Evolutionary conservation across 768 basidiomycete species (phyloP).

Genomic region (Mycena galopus): DNA sequence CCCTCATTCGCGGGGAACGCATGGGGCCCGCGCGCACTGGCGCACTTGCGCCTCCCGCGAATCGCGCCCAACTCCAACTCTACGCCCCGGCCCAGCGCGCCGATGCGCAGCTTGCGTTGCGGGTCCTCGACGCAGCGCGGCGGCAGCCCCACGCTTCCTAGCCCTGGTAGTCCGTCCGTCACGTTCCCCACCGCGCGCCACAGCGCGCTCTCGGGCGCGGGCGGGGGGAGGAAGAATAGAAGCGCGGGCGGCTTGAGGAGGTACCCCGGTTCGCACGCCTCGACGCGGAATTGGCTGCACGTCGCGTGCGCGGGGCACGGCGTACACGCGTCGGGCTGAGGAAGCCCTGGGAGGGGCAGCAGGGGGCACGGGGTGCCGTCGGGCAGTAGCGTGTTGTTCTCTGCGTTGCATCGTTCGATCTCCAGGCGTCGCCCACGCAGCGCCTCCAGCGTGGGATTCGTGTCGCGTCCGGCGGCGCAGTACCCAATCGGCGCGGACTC

Average conservation of each 20-base stretch:
- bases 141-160: constrained; percentile 84
- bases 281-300: constrained; percentile 68
- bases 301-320: constrained; percentile 79
- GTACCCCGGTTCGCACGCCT: constrained; percentile 74
- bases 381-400: constrained; percentile 62
- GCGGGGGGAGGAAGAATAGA: constrained; percentile 58
- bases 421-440: constrained; percentile 60
- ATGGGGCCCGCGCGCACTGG: constrained; percentile 46
- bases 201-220: constrained; percentile 46
- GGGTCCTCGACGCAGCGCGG: constrained; percentile 86
- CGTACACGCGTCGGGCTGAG: constrained; percentile 74
- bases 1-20: constrained; percentile 62
- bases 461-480: constrained; percentile 74
- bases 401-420: constrained; percentile 67
- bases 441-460: constrained; percentile 68
- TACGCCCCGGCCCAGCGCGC: constrained; percentile 78
- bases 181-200: constrained; percentile 62
- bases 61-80: constrained; percentile 74
- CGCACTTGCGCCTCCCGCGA: constrained; percentile 75
- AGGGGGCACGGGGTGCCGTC: constrained; percentile 64
- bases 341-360: constrained; percentile 63
- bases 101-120: constrained; percentile 78
- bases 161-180: constrained; percentile 78
- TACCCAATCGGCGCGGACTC: constrained; percentile 83
- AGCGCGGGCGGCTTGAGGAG: constrained; percentile 73